Conservation (phyloP, 169 alveolate species). For the Hepatocystis sp. region DNA sequence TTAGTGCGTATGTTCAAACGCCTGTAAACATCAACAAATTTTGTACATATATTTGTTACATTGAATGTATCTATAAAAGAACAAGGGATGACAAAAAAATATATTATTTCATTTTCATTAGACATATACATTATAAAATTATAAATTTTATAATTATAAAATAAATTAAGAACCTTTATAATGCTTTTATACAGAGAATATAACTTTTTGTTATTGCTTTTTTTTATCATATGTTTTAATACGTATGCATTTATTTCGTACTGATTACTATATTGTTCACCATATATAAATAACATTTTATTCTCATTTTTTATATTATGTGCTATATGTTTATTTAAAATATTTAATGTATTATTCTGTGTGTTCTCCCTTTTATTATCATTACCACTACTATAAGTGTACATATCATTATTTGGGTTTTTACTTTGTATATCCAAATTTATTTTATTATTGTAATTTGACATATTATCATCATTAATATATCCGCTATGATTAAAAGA, state of each 20-base stretch:
- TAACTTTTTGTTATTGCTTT: constrained; percentile 9
- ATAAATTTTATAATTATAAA: constrained; percentile 41
- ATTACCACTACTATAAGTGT: too few species aligned
- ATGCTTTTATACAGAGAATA: constrained; percentile 41
- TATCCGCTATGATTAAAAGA: too few species aligned
- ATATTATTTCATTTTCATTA: constrained; percentile 13
- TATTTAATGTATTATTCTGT: too few species aligned
- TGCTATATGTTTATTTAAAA: too few species aligned
- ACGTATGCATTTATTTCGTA: constrained; percentile 24
- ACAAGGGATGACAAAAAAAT: constrained; percentile 43
- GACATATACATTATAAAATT: constrained; percentile 47
- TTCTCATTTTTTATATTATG: too few species aligned
- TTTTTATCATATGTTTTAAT: constrained; percentile 54
- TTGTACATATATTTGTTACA: constrained; percentile 69
- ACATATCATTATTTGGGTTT: too few species aligned
- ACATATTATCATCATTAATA: too few species aligned
- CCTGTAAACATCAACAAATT: constrained; percentile 11
- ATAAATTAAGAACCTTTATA: constrained; percentile 61
- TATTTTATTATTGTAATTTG: too few species aligned
- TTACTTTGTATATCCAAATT: too few species aligned
- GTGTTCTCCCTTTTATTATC: too few species aligned
- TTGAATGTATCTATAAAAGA: constrained; percentile 15
- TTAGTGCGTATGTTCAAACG: too few species aligned
- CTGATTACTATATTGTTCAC: constrained; percentile 57
- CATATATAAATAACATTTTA: constrained; percentile 54